Base-by-base conservation (phyloP, 1,139 yeast species). In the Lizanozyma gosingica region DNA sequence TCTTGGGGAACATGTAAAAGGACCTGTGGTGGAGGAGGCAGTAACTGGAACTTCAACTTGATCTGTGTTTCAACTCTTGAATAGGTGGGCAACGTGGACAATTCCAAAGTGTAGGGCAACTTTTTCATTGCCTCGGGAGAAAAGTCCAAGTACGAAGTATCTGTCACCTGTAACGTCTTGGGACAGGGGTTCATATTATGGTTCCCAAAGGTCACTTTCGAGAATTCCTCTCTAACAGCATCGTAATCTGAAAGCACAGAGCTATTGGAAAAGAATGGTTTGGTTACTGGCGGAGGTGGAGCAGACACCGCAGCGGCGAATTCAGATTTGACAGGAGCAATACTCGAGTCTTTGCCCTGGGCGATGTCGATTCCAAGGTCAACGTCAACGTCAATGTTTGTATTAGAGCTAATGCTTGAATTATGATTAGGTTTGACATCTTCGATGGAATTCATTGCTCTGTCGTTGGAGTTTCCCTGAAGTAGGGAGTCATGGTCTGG, bases 41-140 rank as follows among this genome's bases (percentile, higher is more conserved):
- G 70, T 38, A 87, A 65, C 4, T 75, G 60, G 27, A 92, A 62
- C 39, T 76, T 71, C 43, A 92, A 66, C 57, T 87, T 90, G 56
- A 90, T 86, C 63, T 92, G 97, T 16, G 97, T 92, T 61, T 92
- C 98, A 4, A 92, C 97, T 48, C 98, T 75, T 8, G 96, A 86
- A 50, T 79, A 79, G 9, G 73, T 62, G 1, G 97, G 97, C 39
- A 90, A 63, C 41, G 80, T 83, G 11, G 71, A 63, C 1, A 88
- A 64, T 27, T 63, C 61, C 44, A 90, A 54, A 41, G 71, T 64
- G 59, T 78, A 83, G 3, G 87, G 87, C 44, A 83, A 63, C 11
- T 59, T 54, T 6, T 17, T 35, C 62, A 67, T 55, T n/a, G 61
- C 46, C 33, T 57, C 58, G 1, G 58, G 55, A 1, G 70, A 62